Base-by-base conservation (phyloP, 257 asterid genomes). In the Eucommia ulmoides region DNA sequence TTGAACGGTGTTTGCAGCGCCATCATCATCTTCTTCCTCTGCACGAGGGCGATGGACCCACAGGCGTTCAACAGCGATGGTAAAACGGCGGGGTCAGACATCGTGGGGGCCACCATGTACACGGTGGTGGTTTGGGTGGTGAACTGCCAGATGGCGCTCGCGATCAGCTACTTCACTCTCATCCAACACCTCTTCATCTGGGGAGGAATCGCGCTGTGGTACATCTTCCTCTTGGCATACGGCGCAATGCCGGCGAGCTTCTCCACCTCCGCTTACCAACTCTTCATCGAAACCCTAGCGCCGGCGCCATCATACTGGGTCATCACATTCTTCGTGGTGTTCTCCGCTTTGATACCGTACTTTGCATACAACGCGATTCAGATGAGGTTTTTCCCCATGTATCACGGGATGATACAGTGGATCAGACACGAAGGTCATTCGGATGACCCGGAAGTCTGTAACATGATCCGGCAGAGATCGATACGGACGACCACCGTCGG, bases 381-480 rank as follows among this genome's bases (percentile, higher is more conserved):
- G 45, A 64, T 53, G 54, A 55, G 73, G 19, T 74, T 74, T 60
- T 74, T 74, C 64, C 82, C 82, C 16, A 61, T 61, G 78, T 84
- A 85, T 67, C 96, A 91, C 20, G 87, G 80, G 2, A 81, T 79
- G 93, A 77, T 91, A 48, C 99, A 91, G 60, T 86, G 93, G 99
- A 74, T 80, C 19, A 70, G 95, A 58, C 41, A 74, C 23, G 92
- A 91, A 74, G 93, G 96, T 0, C 66, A 61, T 8, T 8, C 64
- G 0, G 93, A 83, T 18, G 96, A 83, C 33, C 87, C 87, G 0
- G 93, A 74, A 24, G 85, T 62, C 50, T 81, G 93, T 55, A 55
- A 68, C n/a, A 47, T 75, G 74, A 81, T 82, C 53, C 65, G 96
- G 26, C 84, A 86, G 63, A 81, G 93, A 52, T 89, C 96, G 1